Conservation (phyloP, 2,329 filamentous ascomycete species). For the Cercospora citrullina region DNA sequence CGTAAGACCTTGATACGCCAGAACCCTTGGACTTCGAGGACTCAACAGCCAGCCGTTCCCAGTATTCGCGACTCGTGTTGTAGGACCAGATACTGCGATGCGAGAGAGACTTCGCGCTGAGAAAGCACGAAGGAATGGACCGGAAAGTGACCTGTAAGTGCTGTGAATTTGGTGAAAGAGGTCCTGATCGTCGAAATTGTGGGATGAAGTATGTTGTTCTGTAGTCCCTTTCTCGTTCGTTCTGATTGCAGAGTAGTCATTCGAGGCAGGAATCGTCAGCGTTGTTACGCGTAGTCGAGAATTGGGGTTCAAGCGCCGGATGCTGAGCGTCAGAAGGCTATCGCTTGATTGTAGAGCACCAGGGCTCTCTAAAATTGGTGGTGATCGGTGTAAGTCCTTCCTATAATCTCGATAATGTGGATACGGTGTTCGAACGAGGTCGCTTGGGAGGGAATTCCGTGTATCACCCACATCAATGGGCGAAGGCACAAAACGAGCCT, state of each 20-base stretch:
- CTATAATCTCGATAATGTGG: constrained; percentile 29
- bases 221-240: constrained; percentile 25
- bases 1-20: constrained; percentile 35
- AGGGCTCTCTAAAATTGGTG: constrained; percentile 16
- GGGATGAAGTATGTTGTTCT: background rate
- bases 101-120: constrained; percentile 36
- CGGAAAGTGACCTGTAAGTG: constrained; percentile 33
- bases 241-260: constrained; percentile 30
- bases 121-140: constrained; percentile 32
- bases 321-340: constrained; percentile 36
- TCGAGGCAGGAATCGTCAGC: constrained; percentile 35
- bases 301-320: constrained; percentile 33
- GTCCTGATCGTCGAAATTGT: constrained; percentile 39
- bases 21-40: constrained; percentile 33
- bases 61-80: constrained; percentile 31
- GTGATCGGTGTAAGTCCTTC: constrained; percentile 31
- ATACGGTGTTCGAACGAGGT: constrained; percentile 39
- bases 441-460: constrained; percentile 29
- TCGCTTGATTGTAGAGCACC: constrained; percentile 22
- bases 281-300: constrained; percentile 29
- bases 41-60: constrained; percentile 35
- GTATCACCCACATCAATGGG: constrained; percentile 36
- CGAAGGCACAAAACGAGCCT: constrained; percentile 38
- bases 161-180: constrained; percentile 36
- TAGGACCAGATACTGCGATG: constrained; percentile 34